phyloP scores from a whole-genome alignment of 306 rosid species.

The Vigna trinervia region DNA sequence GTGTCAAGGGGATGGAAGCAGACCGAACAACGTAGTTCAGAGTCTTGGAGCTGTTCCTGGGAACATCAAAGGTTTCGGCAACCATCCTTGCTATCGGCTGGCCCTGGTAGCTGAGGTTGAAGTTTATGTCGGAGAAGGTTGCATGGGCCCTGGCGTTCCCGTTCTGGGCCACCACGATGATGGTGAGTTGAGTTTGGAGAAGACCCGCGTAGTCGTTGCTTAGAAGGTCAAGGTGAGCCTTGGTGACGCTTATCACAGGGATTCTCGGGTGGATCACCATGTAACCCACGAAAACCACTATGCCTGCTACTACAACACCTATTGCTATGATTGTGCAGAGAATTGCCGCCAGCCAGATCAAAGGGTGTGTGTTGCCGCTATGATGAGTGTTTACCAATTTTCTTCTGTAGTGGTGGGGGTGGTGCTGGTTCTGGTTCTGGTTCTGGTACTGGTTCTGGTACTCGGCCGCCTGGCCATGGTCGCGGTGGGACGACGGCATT shows the following conservation, averaged over 20 bases:
- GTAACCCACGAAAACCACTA: slow-evolving; percentile 65
- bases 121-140: slow-evolving; percentile 60
- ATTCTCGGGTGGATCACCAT: slow-evolving; percentile 73
- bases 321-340: slow-evolving; percentile 70
- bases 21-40: slow-evolving; percentile 60
- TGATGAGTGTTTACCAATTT: slow-evolving; percentile 8
- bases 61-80: slow-evolving; percentile 57
- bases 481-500: slow-evolving; percentile 44
- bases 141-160: slow-evolving; percentile 80
- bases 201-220: slow-evolving; percentile 55
- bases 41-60: slow-evolving; percentile 50
- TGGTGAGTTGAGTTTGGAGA: slow-evolving; percentile 58
- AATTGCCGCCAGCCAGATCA: slow-evolving; percentile 70
- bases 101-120: slow-evolving; percentile 61
- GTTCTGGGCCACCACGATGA: slow-evolving; percentile 66
- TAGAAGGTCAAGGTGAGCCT: slow-evolving; percentile 61
- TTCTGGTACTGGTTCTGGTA: background rate
- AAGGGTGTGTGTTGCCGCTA: slow-evolving; percentile 50
- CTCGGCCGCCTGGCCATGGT: background rate
- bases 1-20: slow-evolving; percentile 58
- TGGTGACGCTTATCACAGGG: slow-evolving; percentile 61
- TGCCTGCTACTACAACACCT: slow-evolving; percentile 60
- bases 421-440: background rate
- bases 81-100: slow-evolving; percentile 54
- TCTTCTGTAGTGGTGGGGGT: background rate